phyloP scores from a whole-genome alignment of 495 filamentous ascomycete species.

The Annulohypoxylon moriforme region DNA sequence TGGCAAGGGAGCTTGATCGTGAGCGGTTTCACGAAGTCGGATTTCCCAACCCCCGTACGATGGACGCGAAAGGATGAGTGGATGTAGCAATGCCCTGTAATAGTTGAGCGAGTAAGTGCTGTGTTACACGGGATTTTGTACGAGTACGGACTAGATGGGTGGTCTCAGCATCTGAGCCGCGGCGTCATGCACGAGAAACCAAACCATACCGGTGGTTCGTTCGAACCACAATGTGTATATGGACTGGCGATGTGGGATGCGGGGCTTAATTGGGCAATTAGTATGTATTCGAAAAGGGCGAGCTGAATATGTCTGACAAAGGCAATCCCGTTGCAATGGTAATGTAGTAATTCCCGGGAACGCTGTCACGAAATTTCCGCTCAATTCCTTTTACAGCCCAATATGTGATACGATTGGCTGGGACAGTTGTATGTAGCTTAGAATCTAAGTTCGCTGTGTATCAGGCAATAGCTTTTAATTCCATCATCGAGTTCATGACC shows the following conservation, averaged over 20 bases:
- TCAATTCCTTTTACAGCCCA: slow-evolving; percentile 40
- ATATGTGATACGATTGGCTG: slow-evolving; percentile 47
- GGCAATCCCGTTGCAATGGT: slow-evolving; percentile 21
- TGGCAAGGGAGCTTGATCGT: slow-evolving; percentile 19
- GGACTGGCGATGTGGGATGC: slow-evolving; percentile 8
- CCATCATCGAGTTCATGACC: slow-evolving; percentile 52
- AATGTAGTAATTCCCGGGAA: slow-evolving; percentile 17
- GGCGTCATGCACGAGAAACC: slow-evolving; percentile 15
- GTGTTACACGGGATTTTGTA: slow-evolving; percentile 27
- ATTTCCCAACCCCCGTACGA: slow-evolving; percentile 18
- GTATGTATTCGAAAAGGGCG: slow-evolving; percentile 1
- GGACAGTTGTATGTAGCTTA: slow-evolving; percentile 51
- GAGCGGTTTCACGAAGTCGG: slow-evolving; percentile 21
- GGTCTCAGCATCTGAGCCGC: slow-evolving; percentile 10
- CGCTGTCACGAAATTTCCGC: slow-evolving; percentile 32
- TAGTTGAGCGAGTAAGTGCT: slow-evolving; percentile 21
- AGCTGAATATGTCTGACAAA: slow-evolving; percentile 16
- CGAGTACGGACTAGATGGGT: slow-evolving; percentile 27
- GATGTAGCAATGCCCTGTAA: slow-evolving; percentile 10
- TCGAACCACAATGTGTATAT: slow-evolving; percentile 10
- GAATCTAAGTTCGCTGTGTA: slow-evolving; percentile 52
- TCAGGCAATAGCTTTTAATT: slow-evolving; percentile 52
- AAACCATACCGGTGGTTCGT: neutral
- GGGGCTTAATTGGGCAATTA: slow-evolving; percentile 11
- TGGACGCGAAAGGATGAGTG: slow-evolving; percentile 5